Conservation (phyloP, 495 filamentous ascomycete species). For the Pyrenula massariospora region DNA sequence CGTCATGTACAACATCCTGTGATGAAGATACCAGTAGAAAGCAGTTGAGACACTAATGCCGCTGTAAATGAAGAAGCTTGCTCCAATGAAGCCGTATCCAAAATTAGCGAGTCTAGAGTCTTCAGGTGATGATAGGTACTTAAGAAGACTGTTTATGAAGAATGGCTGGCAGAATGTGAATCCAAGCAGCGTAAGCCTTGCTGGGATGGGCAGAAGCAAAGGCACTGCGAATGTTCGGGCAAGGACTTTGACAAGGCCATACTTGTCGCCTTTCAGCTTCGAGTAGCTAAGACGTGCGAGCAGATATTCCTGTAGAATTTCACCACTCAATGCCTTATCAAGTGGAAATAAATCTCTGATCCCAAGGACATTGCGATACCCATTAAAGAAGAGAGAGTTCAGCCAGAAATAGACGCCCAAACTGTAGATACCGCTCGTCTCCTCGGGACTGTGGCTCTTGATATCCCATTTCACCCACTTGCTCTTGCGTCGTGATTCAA, state of each 20-base stretch:
- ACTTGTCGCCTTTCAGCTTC: conserved; percentile 19
- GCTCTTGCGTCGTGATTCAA: conserved; percentile 41
- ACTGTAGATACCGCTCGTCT: conserved; percentile 34
- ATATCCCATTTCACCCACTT: conserved; percentile 24
- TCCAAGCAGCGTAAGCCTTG: conserved; percentile 36
- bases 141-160: conserved; percentile 40
- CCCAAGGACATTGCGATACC: conserved; percentile 28
- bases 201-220: conserved; percentile 27
- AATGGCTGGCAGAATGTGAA: conserved; percentile 53
- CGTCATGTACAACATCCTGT: conserved; percentile 45
- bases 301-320: conserved; percentile 12
- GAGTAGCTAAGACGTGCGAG: conserved; percentile 14
- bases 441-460: conserved; percentile 32
- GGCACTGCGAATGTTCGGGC: conserved; percentile 15
- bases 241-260: conserved; percentile 18
- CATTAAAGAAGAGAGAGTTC: conserved; percentile 33
- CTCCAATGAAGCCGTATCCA: conserved; percentile 55
- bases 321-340: conserved; percentile 22
- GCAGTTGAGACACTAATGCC: conserved; percentile 44
- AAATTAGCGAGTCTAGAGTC: conserved; percentile 18
- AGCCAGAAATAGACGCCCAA: conserved; percentile 44
- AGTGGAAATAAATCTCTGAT: conserved; percentile 27
- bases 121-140: conserved; percentile 29
- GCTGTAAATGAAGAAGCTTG: conserved; percentile 46
- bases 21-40: conserved; percentile 45